Evolutionary conservation across 2,329 filamentous ascomycete species (phyloP).

Genomic region (Fusarium sp.): DNA sequence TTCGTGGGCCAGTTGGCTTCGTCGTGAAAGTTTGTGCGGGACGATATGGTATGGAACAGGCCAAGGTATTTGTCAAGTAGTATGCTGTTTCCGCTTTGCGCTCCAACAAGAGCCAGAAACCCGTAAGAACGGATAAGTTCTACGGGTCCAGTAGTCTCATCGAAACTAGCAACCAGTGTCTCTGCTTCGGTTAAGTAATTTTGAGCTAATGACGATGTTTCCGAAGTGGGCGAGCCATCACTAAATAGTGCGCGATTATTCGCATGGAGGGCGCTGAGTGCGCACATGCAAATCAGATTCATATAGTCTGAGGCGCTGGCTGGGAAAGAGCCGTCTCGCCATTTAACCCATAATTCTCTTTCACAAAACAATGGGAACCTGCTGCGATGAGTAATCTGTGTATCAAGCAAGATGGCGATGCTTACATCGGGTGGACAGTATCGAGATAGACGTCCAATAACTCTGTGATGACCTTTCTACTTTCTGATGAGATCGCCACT

Average conservation of each 20-base stretch:
- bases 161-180: neutral
- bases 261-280: neutral
- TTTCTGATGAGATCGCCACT: too few relatives aligned
- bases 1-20: neutral
- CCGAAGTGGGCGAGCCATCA: neutral
- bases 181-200: neutral
- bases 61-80: neutral
- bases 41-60: neutral
- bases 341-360: neutral
- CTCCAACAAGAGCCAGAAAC: neutral
- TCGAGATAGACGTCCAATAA: neutral
- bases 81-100: neutral
- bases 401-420: fast-evolving
- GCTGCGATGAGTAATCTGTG: neutral
- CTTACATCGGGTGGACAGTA: neutral
- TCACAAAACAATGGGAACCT: neutral
- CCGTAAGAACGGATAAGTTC: neutral
- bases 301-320: neutral
- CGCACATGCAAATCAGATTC: slow-evolving; percentile 1
- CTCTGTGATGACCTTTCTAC: neutral
- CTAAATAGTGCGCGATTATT: neutral
- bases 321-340: neutral
- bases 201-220: neutral
- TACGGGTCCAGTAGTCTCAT: neutral
- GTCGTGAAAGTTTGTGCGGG: neutral